Percentiles rank a stretch among this genome's conserved stretches.
Evolutionary conservation across 2,329 filamentous ascomycete genomes (phyloP).

Genomic region (Boeremia lycopersici): DNA sequence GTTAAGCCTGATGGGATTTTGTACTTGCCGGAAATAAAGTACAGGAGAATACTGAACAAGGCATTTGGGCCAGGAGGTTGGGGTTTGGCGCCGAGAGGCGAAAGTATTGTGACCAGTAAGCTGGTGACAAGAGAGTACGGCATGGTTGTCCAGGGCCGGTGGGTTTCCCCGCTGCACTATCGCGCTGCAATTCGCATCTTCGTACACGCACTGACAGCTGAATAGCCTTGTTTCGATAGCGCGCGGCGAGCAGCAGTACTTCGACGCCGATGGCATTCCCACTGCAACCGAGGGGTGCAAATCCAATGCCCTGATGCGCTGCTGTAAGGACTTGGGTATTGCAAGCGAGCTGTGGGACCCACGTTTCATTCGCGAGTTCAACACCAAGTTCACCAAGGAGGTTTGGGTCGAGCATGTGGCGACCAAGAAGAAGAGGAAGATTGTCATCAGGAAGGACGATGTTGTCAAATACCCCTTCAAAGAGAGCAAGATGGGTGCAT

Average conservation of each 20-base stretch:
- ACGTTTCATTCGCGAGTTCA: slow-evolving; percentile 82
- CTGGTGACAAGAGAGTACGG: slow-evolving; percentile 90
- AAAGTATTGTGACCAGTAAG: slow-evolving; percentile 82
- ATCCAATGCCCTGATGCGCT: slow-evolving; percentile 96
- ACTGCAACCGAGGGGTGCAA: slow-evolving; percentile 97
- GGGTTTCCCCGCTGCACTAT: slow-evolving; percentile 39
- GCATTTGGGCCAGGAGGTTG: slow-evolving; percentile 95
- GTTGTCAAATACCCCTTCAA: slow-evolving; percentile 70
- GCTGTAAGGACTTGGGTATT: slow-evolving; percentile 96
- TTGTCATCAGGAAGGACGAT: slow-evolving; percentile 86
- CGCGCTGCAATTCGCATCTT: background rate
- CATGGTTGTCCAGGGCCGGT: slow-evolving; percentile 86
- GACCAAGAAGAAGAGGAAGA: slow-evolving; percentile 87
- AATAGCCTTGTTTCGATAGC: slow-evolving; percentile 85
- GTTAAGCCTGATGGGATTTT: slow-evolving; percentile 97
- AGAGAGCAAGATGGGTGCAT: slow-evolving; percentile 46
- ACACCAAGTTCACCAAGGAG: slow-evolving; percentile 75
- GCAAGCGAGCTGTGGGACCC: slow-evolving; percentile 98
- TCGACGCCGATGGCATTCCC: slow-evolving; percentile 85
- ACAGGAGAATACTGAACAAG: slow-evolving; percentile 84
- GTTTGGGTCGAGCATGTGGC: slow-evolving; percentile 86
- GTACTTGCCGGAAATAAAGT: slow-evolving; percentile 98
- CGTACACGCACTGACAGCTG: background rate
- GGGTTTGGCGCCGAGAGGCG: slow-evolving; percentile 87
- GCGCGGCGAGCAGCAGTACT: slow-evolving; percentile 93